Evolutionary conservation across 371 early-diverging fungal genomes (phyloP).

Genomic region (Syncephalastrum contaminatum): DNA sequence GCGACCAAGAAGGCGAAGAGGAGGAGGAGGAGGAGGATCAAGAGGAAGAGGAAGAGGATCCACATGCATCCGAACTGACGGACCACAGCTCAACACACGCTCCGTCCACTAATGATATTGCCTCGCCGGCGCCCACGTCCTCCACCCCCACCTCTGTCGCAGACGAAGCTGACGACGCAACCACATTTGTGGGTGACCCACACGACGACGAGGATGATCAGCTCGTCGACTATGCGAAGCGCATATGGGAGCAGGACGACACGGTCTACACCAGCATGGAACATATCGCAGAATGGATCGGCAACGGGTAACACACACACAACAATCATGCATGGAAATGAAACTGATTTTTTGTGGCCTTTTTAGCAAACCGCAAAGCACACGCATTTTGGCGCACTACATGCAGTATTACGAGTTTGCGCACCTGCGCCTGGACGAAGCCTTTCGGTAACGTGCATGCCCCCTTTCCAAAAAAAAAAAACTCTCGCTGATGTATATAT

Average conservation of each 20-base stretch:
- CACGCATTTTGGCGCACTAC: conserved; percentile 60
- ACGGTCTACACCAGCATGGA: conserved; percentile 33
- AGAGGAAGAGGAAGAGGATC: neutral
- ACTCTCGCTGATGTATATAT: neutral
- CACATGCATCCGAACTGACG: neutral
- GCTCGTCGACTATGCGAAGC: conserved; percentile 22
- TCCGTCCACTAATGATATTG: too few relatives aligned
- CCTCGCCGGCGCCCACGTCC: neutral
- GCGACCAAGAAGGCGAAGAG: conserved; percentile 9
- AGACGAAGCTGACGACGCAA: neutral
- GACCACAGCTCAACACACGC: too few relatives aligned
- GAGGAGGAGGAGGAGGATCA: neutral
- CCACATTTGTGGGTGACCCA: neutral
- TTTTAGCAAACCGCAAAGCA: conserved; percentile 47
- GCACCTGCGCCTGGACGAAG: conserved; percentile 71
- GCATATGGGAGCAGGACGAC: conserved; percentile 43
- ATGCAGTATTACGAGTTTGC: conserved; percentile 77
- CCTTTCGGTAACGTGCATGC: conserved; percentile 55
- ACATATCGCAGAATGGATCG: conserved; percentile 43
- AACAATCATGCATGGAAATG: neutral
- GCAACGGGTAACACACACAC: conserved; percentile 33
- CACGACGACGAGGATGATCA: conserved; percentile 1
- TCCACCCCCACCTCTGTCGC: neutral
- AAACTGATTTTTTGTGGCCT: neutral
- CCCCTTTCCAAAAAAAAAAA: conserved; percentile 4